Conservation (phyloP, 176 grass and related monocot genomes). For the Lolium multiflorum region DNA sequence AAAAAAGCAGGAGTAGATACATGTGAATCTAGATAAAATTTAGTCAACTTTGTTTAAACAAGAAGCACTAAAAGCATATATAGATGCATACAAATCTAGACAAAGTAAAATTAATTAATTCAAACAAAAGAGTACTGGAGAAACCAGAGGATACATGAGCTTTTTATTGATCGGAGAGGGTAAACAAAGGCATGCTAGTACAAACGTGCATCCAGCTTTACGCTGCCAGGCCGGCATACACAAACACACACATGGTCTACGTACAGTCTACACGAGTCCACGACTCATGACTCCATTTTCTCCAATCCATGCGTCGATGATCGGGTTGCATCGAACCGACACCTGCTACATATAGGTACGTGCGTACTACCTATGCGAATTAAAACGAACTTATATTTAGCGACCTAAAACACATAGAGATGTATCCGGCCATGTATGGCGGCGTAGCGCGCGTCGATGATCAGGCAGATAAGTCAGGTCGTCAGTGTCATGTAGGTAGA, state of each 20-base stretch:
- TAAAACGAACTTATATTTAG: background rate
- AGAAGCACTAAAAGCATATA: too few relatives aligned
- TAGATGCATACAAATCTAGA: too few relatives aligned
- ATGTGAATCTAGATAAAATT: too few relatives aligned
- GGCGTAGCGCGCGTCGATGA: background rate
- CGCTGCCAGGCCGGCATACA: background rate
- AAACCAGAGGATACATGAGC: background rate
- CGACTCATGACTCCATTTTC: background rate
- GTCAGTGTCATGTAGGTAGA: conserved; percentile 17
- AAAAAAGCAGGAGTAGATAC: too few relatives aligned
- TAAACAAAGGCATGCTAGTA: background rate
- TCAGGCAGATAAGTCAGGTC: background rate
- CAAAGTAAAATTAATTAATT: too few relatives aligned
- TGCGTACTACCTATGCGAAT: background rate
- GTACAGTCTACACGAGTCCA: background rate
- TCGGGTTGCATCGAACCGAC: conserved; percentile 7
- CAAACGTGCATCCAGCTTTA: background rate
- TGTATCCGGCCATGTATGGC: background rate
- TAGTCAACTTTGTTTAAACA: too few relatives aligned
- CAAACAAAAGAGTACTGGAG: too few relatives aligned
- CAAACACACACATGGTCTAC: background rate
- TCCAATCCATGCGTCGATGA: background rate
- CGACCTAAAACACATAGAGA: background rate
- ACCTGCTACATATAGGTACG: background rate
- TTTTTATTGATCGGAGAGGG: conserved; percentile 7